Base-by-base conservation (phyloP, 2,329 filamentous ascomycete genomes). In the Clarireedia hainanense region DNA sequence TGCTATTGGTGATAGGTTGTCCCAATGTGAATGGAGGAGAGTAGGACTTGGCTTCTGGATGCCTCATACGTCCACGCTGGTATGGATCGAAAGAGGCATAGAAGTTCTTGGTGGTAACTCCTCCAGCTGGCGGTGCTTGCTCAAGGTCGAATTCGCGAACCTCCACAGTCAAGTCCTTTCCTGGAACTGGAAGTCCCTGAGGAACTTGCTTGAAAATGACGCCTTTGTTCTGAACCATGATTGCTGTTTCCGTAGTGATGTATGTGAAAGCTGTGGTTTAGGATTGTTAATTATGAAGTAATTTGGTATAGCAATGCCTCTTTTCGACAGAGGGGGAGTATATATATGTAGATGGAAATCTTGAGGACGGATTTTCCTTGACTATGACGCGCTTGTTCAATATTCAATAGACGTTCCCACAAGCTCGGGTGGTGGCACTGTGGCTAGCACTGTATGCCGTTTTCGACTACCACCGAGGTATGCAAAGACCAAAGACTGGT, bases 81-180 rank as follows among this genome's bases (percentile, higher is more conserved):
- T 95, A 95, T 2, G 90, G 90, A 71, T 95, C 90, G 73, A 86
- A 86, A 42, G 88, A 66, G 39, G 61, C 60, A 70, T 87, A 89
- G 66, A 86, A 79, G 64, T 86, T 80, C 73, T 89, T 81, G 61
- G 86, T 73, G 34, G 81, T 81, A 49, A 95, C 70, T 42, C 89
- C 85, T 60, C 87, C 86, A 46, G 79, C 69, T 10, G 84, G 79
- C 27, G 83, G 78, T 5, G 79, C 69, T 50, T 79, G 75, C 24
- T 82, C 73, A 62, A 84, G 72, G 68, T 94, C 88, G 61, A 91
- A 84, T 20, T 81, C 76, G 58, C 79, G 79, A 61, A 78, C 72
- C 71, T 94, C 86, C 58, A 91, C 68, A 23, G 72, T 74, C 55
- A 95, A 75, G 70, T 95, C 75, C 71, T 92, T 73, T 48, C 88